Conservation (phyloP, 2,329 filamentous ascomycete species). For the Colletotrichum sp. region DNA sequence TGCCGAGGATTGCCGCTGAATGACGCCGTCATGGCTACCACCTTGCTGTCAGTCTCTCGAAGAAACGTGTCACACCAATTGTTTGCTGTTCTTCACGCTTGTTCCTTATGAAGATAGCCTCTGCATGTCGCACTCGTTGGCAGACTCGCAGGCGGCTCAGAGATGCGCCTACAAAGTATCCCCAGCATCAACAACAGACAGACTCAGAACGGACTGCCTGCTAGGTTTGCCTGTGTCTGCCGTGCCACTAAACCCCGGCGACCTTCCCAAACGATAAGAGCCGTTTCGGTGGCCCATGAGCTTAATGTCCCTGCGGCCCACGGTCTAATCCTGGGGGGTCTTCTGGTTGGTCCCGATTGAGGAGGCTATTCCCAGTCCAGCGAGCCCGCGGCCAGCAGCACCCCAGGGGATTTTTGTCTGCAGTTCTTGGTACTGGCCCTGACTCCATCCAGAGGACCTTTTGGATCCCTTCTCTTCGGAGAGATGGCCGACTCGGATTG, state of each 20-base stretch:
- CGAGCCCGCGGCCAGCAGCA: not conserved
- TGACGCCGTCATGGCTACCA: not conserved
- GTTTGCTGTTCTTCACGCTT: not conserved
- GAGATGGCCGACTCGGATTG: constrained; percentile 12
- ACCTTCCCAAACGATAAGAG: constrained; percentile 20
- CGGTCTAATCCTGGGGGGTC: not conserved
- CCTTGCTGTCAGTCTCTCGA: not conserved
- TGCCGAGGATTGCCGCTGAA: not conserved
- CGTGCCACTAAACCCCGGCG: not conserved
- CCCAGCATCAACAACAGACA: not conserved
- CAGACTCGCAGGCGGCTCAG: not conserved
- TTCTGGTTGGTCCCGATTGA: constrained; percentile 6
- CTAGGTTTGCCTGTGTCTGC: not conserved
- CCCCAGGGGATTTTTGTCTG: constrained; percentile 22
- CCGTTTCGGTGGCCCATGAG: constrained; percentile 14
- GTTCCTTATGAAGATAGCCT: not conserved
- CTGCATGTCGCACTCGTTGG: not conserved
- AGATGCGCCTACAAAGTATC: not conserved
- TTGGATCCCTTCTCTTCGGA: not conserved
- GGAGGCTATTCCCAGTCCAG: constrained; percentile 7
- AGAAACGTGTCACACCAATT: not conserved
- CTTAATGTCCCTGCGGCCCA: constrained; percentile 12
- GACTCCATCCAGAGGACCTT: constrained; percentile 4
- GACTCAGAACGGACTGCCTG: not conserved
- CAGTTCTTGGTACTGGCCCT: constrained; percentile 16